phyloP scores from a whole-genome alignment of 2,329 filamentous ascomycete genomes.

The Xylariales sp. region DNA sequence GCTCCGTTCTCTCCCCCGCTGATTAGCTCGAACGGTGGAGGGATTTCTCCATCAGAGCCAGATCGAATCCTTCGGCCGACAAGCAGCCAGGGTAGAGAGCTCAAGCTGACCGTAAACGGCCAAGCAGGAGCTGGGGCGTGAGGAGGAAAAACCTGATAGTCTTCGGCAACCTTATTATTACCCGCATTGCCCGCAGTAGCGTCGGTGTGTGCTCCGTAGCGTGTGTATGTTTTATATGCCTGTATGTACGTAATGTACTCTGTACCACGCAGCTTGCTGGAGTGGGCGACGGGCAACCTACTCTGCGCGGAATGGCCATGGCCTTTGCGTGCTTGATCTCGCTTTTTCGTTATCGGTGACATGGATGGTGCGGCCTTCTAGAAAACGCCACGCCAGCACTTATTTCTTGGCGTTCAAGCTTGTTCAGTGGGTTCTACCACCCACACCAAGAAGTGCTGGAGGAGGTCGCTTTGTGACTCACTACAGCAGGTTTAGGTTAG shows the following conservation, averaged over 20 bases:
- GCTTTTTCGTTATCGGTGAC: conserved; percentile 36
- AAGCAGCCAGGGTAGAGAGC: conserved; percentile 27
- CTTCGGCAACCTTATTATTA: conserved; percentile 37
- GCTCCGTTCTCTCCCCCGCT: not conserved
- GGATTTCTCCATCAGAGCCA: conserved; percentile 30
- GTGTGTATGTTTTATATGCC: not conserved
- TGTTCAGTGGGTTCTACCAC: conserved; percentile 35
- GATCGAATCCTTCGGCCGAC: conserved; percentile 37
- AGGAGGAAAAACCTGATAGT: conserved; percentile 21
- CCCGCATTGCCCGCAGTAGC: conserved; percentile 35
- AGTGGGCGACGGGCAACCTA: conserved; percentile 10
- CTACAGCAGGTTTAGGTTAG: not conserved
- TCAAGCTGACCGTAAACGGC: conserved; percentile 26
- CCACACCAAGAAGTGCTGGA: not conserved
- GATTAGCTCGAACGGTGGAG: conserved; percentile 29
- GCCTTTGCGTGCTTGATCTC: conserved; percentile 33
- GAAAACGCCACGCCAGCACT: conserved; percentile 34
- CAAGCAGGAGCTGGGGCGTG: conserved; percentile 13
- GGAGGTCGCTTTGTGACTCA: conserved; percentile 25
- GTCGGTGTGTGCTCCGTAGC: conserved; percentile 22
- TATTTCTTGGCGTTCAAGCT: conserved; percentile 33
- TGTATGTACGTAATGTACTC: conserved; percentile 17
- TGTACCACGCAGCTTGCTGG: conserved; percentile 17
- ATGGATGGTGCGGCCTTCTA: conserved; percentile 34
- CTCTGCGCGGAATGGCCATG: conserved; percentile 27